Evolutionary conservation across 2,329 filamentous ascomycete genomes (phyloP).

Genomic region (Pseudogymnoascus sp.): DNA sequence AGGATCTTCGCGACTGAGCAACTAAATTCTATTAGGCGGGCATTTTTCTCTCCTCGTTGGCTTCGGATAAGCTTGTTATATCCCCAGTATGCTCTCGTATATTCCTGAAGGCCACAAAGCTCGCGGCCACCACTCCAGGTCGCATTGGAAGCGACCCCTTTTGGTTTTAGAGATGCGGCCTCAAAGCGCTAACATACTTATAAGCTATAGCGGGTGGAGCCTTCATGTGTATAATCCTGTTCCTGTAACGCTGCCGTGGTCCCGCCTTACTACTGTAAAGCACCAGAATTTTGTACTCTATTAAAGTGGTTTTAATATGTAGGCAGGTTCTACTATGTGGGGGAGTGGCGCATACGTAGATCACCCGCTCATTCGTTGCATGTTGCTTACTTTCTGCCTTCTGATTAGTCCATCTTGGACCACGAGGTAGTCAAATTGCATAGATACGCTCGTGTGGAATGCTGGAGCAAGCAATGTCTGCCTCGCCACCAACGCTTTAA

Average conservation of each 20-base stretch:
- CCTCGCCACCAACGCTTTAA: neutral
- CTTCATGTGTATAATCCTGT: neutral
- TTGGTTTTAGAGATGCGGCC: neutral
- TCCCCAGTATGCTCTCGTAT: neutral
- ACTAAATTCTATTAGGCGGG: neutral
- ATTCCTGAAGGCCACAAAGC: neutral
- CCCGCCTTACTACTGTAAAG: neutral
- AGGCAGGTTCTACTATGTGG: neutral
- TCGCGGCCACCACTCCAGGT: neutral
- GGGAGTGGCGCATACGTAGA: neutral
- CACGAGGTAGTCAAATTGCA: neutral
- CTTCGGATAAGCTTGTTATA: neutral
- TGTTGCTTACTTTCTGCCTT: neutral
- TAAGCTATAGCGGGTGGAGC: neutral
- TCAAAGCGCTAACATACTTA: neutral
- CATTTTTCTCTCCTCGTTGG: neutral
- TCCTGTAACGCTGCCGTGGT: neutral
- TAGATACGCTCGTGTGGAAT: neutral
- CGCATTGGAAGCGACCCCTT: neutral
- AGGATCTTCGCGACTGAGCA: no score
- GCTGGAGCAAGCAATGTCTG: neutral
- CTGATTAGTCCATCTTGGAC: neutral
- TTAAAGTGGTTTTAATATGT: neutral
- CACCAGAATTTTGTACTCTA: neutral
- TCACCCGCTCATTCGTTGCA: neutral